phyloP scores from a whole-genome alignment of 306 rosid genomes.

The Alnus rubra region DNA sequence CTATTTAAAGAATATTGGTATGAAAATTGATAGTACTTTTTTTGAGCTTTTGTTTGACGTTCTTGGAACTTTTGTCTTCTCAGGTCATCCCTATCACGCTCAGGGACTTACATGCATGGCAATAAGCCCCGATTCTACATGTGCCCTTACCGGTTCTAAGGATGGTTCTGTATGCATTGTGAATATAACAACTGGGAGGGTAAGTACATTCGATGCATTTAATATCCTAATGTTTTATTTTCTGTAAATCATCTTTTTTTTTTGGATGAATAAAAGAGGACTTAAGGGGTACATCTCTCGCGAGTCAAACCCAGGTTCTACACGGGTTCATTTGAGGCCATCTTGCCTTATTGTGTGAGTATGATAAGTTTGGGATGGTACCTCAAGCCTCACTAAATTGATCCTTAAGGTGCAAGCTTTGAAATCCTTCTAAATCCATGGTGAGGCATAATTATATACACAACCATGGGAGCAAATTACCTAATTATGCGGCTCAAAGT shows the following conservation, averaged over 20 bases:
- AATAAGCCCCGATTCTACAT: slow-evolving; percentile 66
- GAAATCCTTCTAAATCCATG: slow-evolving; percentile 5
- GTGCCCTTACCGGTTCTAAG: slow-evolving; percentile 78
- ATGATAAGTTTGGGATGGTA: slow-evolving; percentile 10
- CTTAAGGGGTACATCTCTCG: no score
- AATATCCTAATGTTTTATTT: slow-evolving; percentile 17
- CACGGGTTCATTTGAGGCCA: no score
- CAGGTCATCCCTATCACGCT: slow-evolving; percentile 80
- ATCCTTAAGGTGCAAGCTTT: slow-evolving; percentile 4
- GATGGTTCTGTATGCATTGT: slow-evolving; percentile 81
- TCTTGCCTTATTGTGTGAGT: slow-evolving; percentile 8
- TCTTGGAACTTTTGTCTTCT: slow-evolving; percentile 27
- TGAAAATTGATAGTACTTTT: background rate
- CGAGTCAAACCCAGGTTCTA: no score
- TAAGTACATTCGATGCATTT: slow-evolving; percentile 33
- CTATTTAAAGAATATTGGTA: background rate
- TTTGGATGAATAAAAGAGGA: no score
- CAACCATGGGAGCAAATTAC: background rate
- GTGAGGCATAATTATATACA: slow-evolving; percentile 12
- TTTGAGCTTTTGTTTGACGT: background rate
- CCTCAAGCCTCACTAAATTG: slow-evolving; percentile 3
- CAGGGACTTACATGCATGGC: slow-evolving; percentile 82
- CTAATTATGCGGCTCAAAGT: background rate
- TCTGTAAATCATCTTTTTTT: background rate
- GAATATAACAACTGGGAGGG: slow-evolving; percentile 77